Conservation (phyloP, 441 rosid species). For the Isatis lusitanica region DNA sequence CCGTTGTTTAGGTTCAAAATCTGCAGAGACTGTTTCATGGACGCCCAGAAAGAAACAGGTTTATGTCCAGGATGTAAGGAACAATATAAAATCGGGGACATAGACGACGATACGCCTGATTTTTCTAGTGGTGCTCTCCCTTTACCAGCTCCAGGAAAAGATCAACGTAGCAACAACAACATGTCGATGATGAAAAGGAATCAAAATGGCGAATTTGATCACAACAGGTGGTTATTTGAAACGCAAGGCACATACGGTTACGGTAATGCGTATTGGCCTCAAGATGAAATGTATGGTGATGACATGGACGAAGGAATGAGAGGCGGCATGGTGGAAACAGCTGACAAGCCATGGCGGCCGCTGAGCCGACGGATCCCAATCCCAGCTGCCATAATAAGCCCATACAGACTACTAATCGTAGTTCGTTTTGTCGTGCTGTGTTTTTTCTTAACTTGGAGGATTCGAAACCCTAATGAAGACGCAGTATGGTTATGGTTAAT, state of each 20-base stretch:
- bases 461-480: slow-evolving; percentile 67
- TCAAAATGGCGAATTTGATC: slow-evolving; percentile 86
- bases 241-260: slow-evolving; percentile 83
- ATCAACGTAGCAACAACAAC: slow-evolving; percentile 40
- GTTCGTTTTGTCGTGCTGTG: slow-evolving; percentile 59
- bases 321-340: slow-evolving; percentile 55
- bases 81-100: slow-evolving; percentile 62
- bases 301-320: slow-evolving; percentile 58
- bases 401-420: slow-evolving; percentile 69
- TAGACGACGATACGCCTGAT: slow-evolving; percentile 63
- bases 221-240: slow-evolving; percentile 83
- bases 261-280: slow-evolving; percentile 85
- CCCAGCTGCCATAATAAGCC: slow-evolving; percentile 66
- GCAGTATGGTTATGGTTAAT: slow-evolving; percentile 87
- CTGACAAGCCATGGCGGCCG: slow-evolving; percentile 91
- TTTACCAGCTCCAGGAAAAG: slow-evolving; percentile 65
- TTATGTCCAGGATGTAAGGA: slow-evolving; percentile 93
- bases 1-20: slow-evolving; percentile 66
- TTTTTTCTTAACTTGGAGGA: slow-evolving; percentile 82
- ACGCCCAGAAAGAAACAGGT: slow-evolving; percentile 77
- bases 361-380: slow-evolving; percentile 63
- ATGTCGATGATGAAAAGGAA: slow-evolving; percentile 89
- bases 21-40: slow-evolving; percentile 84
- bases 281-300: slow-evolving; percentile 59
- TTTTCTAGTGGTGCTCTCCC: slow-evolving; percentile 65